These are phyloP conservation scores for Botrytis hyacinthi DNA, from an alignment of 2,329 filamentous ascomycete genomes.

Conservation along the genomic window DNA sequence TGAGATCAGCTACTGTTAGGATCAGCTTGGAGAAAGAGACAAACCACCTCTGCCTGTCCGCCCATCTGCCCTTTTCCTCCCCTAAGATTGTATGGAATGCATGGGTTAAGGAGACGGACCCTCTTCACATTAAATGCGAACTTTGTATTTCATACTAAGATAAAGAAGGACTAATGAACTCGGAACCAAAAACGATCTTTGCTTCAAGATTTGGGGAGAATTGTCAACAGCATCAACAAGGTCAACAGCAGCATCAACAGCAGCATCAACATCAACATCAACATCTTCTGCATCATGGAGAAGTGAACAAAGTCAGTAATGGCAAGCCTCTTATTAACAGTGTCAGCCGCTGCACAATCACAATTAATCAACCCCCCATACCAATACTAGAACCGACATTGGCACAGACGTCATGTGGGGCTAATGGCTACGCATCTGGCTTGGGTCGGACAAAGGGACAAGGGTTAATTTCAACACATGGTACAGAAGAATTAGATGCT, in stretches of 20 bases:
- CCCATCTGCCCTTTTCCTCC: neutral
- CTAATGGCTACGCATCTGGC: neutral
- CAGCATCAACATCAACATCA: neutral
- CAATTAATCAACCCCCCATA: neutral
- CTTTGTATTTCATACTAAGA: neutral
- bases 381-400: neutral
- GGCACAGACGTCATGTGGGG: constrained; percentile 15
- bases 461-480: constrained; percentile 6
- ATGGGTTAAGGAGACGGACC: neutral
- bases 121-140: neutral
- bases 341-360: neutral
- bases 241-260: neutral
- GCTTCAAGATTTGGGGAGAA: neutral
- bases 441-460: constrained; percentile 15
- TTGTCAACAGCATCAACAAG: neutral
- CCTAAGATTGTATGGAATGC: neutral
- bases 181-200: constrained; percentile 4
- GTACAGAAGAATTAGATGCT: constrained; percentile 2
- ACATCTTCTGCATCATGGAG: neutral
- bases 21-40: neutral
- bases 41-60: neutral
- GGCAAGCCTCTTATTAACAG: neutral
- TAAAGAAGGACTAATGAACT: constrained; percentile 3
- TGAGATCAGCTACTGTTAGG: neutral
- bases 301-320: neutral